phyloP scores from a whole-genome alignment of 2,329 filamentous ascomycete genomes.

The Pseudocercospora musae region DNA sequence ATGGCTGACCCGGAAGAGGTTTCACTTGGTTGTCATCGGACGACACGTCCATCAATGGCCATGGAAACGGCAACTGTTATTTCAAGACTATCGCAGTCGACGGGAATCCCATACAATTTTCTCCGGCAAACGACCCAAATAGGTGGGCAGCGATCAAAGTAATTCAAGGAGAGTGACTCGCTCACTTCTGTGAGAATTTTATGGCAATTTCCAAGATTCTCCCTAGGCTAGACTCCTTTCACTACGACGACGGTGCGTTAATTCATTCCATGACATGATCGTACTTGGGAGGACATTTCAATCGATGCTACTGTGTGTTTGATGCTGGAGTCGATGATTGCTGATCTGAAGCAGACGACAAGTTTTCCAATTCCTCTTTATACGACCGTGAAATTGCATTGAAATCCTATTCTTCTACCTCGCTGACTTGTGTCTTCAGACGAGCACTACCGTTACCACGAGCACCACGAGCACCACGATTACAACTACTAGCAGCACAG shows the following conservation, averaged over 20 bases:
- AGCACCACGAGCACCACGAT: no score
- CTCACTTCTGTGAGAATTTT: neutral
- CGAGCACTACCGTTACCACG: no score
- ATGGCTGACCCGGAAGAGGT: neutral
- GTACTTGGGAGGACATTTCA: no score
- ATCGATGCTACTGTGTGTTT: no score
- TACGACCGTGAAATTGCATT: no score
- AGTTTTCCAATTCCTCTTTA: no score
- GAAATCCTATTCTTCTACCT: no score
- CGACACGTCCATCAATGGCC: neutral
- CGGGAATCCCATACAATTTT: neutral
- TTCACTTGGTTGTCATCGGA: neutral
- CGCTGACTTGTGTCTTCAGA: no score
- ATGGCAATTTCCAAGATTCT: no score
- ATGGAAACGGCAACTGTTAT: constrained; percentile 1
- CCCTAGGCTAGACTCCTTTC: neutral
- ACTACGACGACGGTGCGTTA: neutral
- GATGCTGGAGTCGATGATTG: no score
- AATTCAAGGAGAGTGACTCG: neutral
- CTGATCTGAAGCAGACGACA: no score
- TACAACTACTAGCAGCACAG: no score
- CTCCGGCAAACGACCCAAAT: neutral
- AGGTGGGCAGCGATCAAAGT: neutral
- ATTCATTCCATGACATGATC: neutral
- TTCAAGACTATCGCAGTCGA: neutral